Base-by-base conservation (phyloP, 495 filamentous ascomycete species). In the Aspergillus ostianus region DNA sequence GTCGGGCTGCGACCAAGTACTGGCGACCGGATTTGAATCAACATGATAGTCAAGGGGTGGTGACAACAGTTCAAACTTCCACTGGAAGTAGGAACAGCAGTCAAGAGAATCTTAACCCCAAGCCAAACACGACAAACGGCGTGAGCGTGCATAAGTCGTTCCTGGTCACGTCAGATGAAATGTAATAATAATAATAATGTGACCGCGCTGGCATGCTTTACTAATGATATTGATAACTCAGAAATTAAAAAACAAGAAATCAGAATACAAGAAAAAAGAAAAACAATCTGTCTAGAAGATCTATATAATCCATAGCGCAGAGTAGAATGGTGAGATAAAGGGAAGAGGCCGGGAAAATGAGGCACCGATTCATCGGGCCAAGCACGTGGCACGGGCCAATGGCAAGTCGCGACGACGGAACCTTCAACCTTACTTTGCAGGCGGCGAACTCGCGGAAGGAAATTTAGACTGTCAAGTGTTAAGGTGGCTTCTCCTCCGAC, bases 401-500 rank as follows among this genome's bases (percentile, higher is more conserved):
- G 50, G 54, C 46, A 53, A 32, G 47, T 32, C 49, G 30, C 60
- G 53, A 20, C 51, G 47, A 30, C 57, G 50, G 41, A 4, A 61
- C 53, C 29, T 57, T 52, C 56, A 53, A 19, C 13, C 3, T 13
- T 15, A 32, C 29, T 32, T 50, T 45, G 26, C 41, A 48, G 48
- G 68, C 69, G 74, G 73, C 72, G 73, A 74, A 61, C 64, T 66
- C 59, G 64, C 66, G 67, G 69, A 67, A 70, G 60, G 62, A 58
- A 71, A 69, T 59, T 68, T 68, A 68, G 73, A 65, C 67, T 62
- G 64, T 67, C 57, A 70, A 74, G 70, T 62, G 64, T 67, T 59
- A 70, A 74, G 70, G 75, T 79, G 77, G 77, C 77, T 72, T 79
- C 73, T 78, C 78, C 62, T 36, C 55, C 58, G 29, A 62, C 52